These are phyloP conservation scores for Solanum arcanum DNA, from an alignment of 257 asterid species.

Conservation along the genomic window DNA sequence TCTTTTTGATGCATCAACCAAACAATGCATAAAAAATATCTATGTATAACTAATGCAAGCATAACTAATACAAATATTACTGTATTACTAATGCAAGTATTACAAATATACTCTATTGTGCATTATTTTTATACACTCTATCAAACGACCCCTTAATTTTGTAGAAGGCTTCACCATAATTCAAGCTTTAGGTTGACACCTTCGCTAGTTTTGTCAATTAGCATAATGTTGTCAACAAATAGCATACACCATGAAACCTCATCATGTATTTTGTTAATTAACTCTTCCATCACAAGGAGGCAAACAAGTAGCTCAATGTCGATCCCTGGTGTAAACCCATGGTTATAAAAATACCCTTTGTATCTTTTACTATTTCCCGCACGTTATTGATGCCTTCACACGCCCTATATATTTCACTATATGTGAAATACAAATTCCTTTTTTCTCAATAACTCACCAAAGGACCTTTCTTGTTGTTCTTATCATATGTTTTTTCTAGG, in stretches of 20 bases:
- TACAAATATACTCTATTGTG: too few relatives aligned
- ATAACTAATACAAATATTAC: too few relatives aligned
- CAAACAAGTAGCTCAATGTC: background rate
- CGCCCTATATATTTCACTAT: background rate
- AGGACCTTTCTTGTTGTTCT: background rate
- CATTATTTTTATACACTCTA: too few relatives aligned
- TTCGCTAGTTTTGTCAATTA: background rate
- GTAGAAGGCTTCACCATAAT: background rate
- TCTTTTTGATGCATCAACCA: too few relatives aligned
- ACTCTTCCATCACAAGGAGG: background rate
- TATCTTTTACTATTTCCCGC: background rate
- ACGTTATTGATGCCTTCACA: background rate
- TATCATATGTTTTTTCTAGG: background rate
- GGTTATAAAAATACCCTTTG: background rate
- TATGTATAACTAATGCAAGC: too few relatives aligned
- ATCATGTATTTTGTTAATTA: background rate
- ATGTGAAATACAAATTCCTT: background rate
- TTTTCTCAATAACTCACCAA: background rate
- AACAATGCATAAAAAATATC: too few relatives aligned
- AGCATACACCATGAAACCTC: background rate
- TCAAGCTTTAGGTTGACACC: background rate
- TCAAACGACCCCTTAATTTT: background rate
- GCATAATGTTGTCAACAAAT: background rate
- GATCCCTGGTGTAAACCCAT: background rate
- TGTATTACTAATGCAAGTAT: too few relatives aligned